A percentile compares a stretch with the other conserved stretches of the same genome.
These are phyloP conservation scores for Prototheca wickerhamii DNA, from an alignment of 163 green algal species.

Conservation along the genomic window DNA sequence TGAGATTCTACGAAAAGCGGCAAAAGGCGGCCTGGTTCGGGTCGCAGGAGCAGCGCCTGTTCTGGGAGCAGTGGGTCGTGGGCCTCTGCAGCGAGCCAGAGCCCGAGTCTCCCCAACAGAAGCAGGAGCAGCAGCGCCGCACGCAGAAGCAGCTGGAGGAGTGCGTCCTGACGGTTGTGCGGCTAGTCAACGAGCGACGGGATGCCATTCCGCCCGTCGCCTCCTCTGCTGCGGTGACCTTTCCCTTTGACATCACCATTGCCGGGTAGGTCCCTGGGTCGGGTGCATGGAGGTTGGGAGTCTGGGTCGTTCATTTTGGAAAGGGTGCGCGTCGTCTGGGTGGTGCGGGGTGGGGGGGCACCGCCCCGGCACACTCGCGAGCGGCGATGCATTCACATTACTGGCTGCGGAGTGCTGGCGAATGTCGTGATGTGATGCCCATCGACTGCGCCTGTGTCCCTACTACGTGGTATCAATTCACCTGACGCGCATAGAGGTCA, in stretches of 20 bases:
- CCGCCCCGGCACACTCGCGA: too few species aligned
- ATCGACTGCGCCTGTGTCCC: too few species aligned
- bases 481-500: too few species aligned
- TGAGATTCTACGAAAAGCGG: slow-evolving; percentile 66
- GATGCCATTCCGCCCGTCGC: slow-evolving; percentile 87
- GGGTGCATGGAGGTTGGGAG: background rate
- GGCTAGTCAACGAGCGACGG: slow-evolving; percentile 61
- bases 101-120: too few species aligned
- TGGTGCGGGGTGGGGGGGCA: too few species aligned
- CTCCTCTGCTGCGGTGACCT: slow-evolving; percentile 57
- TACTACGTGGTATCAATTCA: too few species aligned
- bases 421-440: too few species aligned
- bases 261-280: slow-evolving; percentile 31
- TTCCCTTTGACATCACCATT: slow-evolving; percentile 84
- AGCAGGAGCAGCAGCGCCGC: slow-evolving; percentile 10
- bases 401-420: too few species aligned
- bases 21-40: slow-evolving; percentile 54
- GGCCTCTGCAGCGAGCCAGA: slow-evolving; percentile 8
- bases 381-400: too few species aligned
- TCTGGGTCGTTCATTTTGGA: too few species aligned
- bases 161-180: slow-evolving; percentile 35
- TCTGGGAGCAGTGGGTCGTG: slow-evolving; percentile 82
- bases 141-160: slow-evolving; percentile 41
- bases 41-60: slow-evolving; percentile 64
- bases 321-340: too few species aligned